A percentile compares a stretch with the other conserved stretches of the same genome.
Evolutionary conservation across 1,284 basidiomycete genomes (phyloP).

Genomic region (Spongispora temasekensis): DNA sequence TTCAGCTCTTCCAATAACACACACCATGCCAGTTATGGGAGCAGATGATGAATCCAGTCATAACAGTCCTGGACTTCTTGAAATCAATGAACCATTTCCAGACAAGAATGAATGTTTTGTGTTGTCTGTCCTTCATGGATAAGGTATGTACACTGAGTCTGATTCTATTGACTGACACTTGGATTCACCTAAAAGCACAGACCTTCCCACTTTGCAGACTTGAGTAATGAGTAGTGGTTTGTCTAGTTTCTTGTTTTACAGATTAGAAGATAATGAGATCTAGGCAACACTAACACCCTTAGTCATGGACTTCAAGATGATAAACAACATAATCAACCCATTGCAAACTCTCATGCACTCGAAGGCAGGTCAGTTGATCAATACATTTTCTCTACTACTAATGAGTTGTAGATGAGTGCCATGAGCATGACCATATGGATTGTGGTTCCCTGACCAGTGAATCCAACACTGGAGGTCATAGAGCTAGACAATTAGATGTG

Average conservation of each 20-base stretch:
- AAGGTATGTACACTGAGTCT: neutral
- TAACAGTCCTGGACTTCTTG: neutral
- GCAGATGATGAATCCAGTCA: neutral
- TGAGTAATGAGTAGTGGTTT: neutral
- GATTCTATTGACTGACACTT: neutral
- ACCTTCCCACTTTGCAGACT: neutral
- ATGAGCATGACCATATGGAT: neutral
- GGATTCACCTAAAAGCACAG: neutral
- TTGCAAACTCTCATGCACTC: neutral
- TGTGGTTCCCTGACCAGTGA: neutral
- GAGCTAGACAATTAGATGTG: neutral
- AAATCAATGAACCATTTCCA: neutral
- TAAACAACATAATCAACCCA: neutral
- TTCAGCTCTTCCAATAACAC: neutral
- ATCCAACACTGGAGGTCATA: neutral
- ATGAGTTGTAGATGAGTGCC: neutral
- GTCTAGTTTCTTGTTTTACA: neutral
- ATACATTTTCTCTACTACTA: neutral
- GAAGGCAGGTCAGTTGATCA: neutral
- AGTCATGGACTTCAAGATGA: neutral
- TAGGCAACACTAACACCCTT: neutral
- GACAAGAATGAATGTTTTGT: neutral
- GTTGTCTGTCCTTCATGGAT: neutral
- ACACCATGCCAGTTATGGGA: neutral
- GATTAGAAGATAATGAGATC: neutral